Evolutionary conservation across 2,329 filamentous ascomycete species (phyloP).

Genomic region (Lasiodiplodia sp.): DNA sequence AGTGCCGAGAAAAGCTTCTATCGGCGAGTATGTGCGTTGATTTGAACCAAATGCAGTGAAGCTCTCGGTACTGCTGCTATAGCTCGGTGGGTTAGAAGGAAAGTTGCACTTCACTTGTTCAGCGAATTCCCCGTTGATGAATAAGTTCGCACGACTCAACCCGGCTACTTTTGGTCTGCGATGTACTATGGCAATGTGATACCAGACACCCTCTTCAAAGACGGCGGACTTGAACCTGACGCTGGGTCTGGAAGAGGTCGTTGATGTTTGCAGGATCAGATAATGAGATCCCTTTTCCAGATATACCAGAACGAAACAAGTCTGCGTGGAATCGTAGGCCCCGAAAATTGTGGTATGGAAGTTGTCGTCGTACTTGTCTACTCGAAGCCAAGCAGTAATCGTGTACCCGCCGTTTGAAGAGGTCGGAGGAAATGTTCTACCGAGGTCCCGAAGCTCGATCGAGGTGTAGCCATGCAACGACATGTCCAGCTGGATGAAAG

Average conservation of each 20-base stretch:
- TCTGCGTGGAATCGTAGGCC: constrained; percentile 88
- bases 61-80: constrained; percentile 69
- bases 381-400: constrained; percentile 84
- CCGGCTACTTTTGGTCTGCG: constrained; percentile 76
- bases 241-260: constrained; percentile 83
- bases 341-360: constrained; percentile 96
- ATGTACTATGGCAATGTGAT: constrained; percentile 91
- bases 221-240: constrained; percentile 87
- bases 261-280: constrained; percentile 94
- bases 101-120: constrained; percentile 92
- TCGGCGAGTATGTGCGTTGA: constrained; percentile 66
- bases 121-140: constrained; percentile 90
- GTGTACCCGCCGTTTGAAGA: constrained; percentile 82
- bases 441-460: constrained; percentile 86
- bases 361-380: constrained; percentile 83
- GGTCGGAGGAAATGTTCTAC: constrained; percentile 82
- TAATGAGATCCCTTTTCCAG: constrained; percentile 92
- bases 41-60: constrained; percentile 71
- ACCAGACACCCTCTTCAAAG: constrained; percentile 84
- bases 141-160: constrained; percentile 83
- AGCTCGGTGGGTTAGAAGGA: constrained; percentile 74
- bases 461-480: constrained; percentile 88
- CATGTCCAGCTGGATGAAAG: constrained; percentile 93
- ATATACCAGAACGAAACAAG: constrained; percentile 92
- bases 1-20: constrained; percentile 93